These are phyloP conservation scores for Neurospora sp. DNA, from an alignment of 495 filamentous ascomycete species.

Conservation along the genomic window DNA sequence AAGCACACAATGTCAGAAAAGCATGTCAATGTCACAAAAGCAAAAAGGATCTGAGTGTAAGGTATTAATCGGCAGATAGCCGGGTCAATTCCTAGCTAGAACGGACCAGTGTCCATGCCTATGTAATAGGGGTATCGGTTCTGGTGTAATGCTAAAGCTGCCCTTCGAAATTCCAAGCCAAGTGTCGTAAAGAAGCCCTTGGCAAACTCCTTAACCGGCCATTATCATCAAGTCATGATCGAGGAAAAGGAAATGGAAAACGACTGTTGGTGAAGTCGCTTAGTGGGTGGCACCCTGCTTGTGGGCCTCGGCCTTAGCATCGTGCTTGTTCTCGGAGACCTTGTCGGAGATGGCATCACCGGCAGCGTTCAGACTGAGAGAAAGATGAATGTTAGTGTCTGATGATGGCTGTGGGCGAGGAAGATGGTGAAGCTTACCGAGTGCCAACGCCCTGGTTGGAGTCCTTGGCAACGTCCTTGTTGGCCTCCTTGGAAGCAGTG, in stretches of 20 bases:
- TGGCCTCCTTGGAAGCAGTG: slow-evolving; percentile 52
- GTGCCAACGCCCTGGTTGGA: slow-evolving; percentile 35
- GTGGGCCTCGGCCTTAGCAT: slow-evolving; percentile 44
- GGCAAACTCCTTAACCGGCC: neutral
- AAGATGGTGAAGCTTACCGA: slow-evolving; percentile 31
- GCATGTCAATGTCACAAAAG: neutral
- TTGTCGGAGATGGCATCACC: slow-evolving; percentile 50
- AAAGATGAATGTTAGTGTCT: slow-evolving; percentile 9
- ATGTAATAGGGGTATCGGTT: neutral
- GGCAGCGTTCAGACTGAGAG: slow-evolving; percentile 38
- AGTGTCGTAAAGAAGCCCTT: neutral
- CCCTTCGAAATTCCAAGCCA: neutral
- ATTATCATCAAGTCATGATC: neutral
- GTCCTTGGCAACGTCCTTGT: slow-evolving; percentile 57
- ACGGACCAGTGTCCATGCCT: neutral
- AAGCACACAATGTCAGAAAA: neutral
- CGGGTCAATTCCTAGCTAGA: neutral
- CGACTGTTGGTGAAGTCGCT: slow-evolving; percentile 11
- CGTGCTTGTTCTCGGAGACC: slow-evolving; percentile 44
- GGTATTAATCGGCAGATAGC: neutral
- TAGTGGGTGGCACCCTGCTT: slow-evolving; percentile 49
- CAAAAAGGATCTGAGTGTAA: neutral
- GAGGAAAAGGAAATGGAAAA: neutral
- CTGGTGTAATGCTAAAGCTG: neutral
- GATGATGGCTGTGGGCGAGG: neutral